Evolutionary conservation across 2,329 filamentous ascomycete genomes (phyloP), one percentile per base, ranked within the genome.

Genomic region (Cryphonectria parasitica): DNA sequence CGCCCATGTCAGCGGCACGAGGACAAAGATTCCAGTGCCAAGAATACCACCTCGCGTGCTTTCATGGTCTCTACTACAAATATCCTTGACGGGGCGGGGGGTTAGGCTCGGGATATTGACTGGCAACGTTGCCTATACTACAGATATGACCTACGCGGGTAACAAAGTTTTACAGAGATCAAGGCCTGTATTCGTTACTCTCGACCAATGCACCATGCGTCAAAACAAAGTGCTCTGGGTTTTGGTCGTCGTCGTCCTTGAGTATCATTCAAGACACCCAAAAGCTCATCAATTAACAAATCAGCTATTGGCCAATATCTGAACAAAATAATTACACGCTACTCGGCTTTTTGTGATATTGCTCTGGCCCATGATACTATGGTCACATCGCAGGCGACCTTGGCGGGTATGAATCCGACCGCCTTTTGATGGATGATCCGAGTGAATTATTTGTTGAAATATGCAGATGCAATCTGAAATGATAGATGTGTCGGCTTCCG

Each of bases 1-100:
- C 34, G 19, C 49, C 31, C n/a, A 39, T 58, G n/a, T 58, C 39
- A 54, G 36, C 64, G 52, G 64, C 64, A 66, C 64, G 64, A n/a
- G 64, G 64, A 58, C 64, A 41, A 17, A n/a, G 11, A 28, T 7
- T 41, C 31, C 52, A 28, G 15, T 58, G 64, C 64, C 64, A 66
- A 66, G 64, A 58, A 58, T 58, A 43, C 64, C 13, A 66, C 64
- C 52, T 58, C 25, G 25, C 17, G 3, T 25, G 28, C 64, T 54
- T 34, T 45, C 43, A 65, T 52, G 64, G 64, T 15, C 43, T 3
- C 45, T 22, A n/a, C 22, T n/a, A 2, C 10, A 19, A n/a, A 49
- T 49, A 15, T 39, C 34, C 34, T 3, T 34, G 7, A 2, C 34
- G 7, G 45, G 63, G 6, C n/a, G 39, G 64, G 15, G 34, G n/a